These are phyloP conservation scores for Lolium multiflorum DNA, from an alignment of 176 grass and related monocot genomes.

Conservation along the genomic window DNA sequence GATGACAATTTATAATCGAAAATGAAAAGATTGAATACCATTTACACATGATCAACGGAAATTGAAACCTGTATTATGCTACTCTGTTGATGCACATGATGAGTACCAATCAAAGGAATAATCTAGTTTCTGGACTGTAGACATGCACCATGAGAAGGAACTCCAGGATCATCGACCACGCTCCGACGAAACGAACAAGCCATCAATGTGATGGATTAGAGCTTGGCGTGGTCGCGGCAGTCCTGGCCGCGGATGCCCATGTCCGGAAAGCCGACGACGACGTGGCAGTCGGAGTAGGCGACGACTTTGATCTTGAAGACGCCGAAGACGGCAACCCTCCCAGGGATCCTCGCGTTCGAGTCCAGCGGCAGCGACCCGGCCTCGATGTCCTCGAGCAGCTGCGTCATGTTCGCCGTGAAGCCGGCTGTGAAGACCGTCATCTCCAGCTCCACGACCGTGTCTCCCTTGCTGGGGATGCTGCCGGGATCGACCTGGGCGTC, in stretches of 20 bases:
- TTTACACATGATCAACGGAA: no score
- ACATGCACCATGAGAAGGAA: neutral
- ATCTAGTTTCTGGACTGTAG: no score
- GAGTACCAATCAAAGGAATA: no score
- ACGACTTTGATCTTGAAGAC: conserved; percentile 64
- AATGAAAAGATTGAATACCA: no score
- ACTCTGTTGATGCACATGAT: no score
- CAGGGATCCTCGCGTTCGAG: conserved; percentile 55
- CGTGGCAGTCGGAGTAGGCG: conserved; percentile 57
- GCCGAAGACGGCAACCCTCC: conserved; percentile 54
- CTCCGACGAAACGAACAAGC: neutral
- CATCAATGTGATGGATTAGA: conserved; percentile 33
- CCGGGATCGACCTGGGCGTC: conserved; percentile 52
- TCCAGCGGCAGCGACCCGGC: conserved; percentile 48
- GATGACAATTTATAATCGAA: no score
- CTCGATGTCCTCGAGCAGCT: conserved; percentile 43
- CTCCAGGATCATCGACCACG: neutral
- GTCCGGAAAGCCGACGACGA: conserved; percentile 61
- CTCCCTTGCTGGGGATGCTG: conserved; percentile 51
- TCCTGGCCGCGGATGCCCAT: conserved; percentile 64
- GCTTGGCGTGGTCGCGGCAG: conserved; percentile 57
- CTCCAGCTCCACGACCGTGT: conserved; percentile 31
- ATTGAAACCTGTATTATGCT: no score
- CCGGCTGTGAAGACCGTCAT: conserved; percentile 59
- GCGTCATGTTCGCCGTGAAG: neutral